Base-by-base conservation (phyloP, 1,284 basidiomycete genomes). In the Volvariella surrecta region DNA sequence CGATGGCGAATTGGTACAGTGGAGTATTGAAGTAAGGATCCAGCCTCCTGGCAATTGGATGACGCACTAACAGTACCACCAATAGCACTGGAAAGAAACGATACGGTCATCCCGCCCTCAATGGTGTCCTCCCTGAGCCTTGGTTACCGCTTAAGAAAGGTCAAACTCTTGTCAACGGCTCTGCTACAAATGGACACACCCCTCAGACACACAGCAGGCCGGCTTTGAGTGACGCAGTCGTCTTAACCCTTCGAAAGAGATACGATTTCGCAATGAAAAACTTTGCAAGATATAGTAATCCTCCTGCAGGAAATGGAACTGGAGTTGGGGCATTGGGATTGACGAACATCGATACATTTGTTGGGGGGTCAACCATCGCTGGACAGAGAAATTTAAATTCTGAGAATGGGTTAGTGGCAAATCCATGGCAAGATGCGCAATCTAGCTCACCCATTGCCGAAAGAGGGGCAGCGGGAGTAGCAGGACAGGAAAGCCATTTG, bases 21-120 rank as follows among this genome's bases (percentile, higher is more conserved):
- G 92, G 92, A 0, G 89, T 95, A 7, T 70, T 96, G 4, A 94
- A 94, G 89, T 82, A 61, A 52, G 78, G 60, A 11, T 28, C 24
- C 13, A 32, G 3, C 19, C 9, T 15, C 30, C 8, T 41, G 10
- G 46, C 13, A 17, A 39, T 43, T 19, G 30, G 3, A 32, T 11
- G 37, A n/a, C 35, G 30, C 43, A 47, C 44, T n/a, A 30, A 40
- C n/a, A 15, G 44, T 10, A 20, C 19, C 22, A 17, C 31, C 31
- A 17, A 37, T 47, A 89, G 85, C 54, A 91, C 89, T 9, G 89
- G 88, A 2, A 88, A 89, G 57, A 67, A 84, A 40, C 78, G 91
- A 42, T 96, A 95, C 53, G 91, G 87, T 0, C 92, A 96, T 54
- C 92, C 92, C 0, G 93, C 91, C 0, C 69, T 96, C 15, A 89